A percentile compares a stretch with the other conserved stretches of the same genome.
Conservation (phyloP, 305 asterid genomes). For the Fraxinus albicans region DNA sequence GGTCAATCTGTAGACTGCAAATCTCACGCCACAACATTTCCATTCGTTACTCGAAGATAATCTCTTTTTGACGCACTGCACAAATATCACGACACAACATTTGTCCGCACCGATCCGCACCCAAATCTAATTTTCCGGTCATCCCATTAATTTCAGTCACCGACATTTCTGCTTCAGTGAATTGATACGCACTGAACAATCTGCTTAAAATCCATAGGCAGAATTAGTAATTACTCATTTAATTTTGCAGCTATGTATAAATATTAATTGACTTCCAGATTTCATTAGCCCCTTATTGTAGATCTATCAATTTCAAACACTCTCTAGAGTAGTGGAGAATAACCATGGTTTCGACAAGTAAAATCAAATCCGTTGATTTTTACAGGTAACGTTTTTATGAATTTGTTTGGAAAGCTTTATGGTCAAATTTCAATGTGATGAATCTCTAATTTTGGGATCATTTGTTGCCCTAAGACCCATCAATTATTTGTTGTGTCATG, state of each 20-base stretch:
- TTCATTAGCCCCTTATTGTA: neutral
- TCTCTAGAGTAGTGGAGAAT: neutral
- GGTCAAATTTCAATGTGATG: neutral
- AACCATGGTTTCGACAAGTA: conserved; percentile 75
- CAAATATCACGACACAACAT: neutral
- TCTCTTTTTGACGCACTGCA: neutral
- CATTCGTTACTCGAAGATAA: neutral
- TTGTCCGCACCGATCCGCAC: neutral
- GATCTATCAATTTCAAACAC: neutral
- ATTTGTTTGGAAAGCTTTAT: neutral
- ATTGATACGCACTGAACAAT: neutral
- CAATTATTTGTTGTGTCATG: neutral
- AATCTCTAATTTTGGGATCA: neutral
- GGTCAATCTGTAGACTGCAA: too few relatives aligned
- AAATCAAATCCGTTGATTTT: conserved; percentile 93
- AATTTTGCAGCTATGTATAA: neutral
- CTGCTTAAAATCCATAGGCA: neutral
- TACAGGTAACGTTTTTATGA: conserved; percentile 59
- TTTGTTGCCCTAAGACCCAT: neutral
- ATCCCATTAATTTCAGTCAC: neutral
- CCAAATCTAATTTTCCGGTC: neutral
- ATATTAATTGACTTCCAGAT: neutral
- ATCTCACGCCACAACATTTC: too few relatives aligned
- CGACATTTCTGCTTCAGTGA: neutral
- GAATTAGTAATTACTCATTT: neutral